phyloP scores from a whole-genome alignment of 2,329 filamentous ascomycete genomes.

The Grosmannia serpens region DNA sequence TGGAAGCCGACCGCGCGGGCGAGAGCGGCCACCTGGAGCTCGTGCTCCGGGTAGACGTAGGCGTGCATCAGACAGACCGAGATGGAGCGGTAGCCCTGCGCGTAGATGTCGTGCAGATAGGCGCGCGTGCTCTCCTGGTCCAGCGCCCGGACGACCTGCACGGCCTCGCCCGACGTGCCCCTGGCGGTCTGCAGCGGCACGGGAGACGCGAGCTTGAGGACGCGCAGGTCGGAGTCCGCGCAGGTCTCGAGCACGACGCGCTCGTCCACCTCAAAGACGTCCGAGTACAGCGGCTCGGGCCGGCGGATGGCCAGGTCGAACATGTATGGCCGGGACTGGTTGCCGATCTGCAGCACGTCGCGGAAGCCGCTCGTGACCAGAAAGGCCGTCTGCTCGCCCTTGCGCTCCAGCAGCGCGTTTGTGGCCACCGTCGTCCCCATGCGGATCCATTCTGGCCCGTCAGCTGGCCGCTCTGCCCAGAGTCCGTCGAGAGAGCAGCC shows the following conservation, averaged over 20 bases:
- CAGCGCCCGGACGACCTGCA: constrained; percentile 31
- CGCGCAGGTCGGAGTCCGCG: constrained; percentile 39
- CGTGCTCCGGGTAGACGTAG: constrained; percentile 63
- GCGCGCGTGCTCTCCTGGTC: constrained; percentile 42
- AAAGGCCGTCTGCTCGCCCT: constrained; percentile 78
- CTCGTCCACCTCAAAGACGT: constrained; percentile 77
- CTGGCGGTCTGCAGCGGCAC: constrained; percentile 17
- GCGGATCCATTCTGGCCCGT: constrained; percentile 58
- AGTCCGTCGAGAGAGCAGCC: no score
- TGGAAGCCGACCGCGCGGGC: constrained; percentile 20
- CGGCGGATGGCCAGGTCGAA: constrained; percentile 85
- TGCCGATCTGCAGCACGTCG: constrained; percentile 79
- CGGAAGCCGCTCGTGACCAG: constrained; percentile 80
- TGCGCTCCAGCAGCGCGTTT: constrained; percentile 78
- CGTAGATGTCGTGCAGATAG: constrained; percentile 55
- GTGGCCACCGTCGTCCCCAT: constrained; percentile 95
- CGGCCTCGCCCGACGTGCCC: constrained; percentile 61
- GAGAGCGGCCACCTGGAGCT: constrained; percentile 62
- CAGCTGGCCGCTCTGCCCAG: neutral
- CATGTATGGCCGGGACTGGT: constrained; percentile 78
- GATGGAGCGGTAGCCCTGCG: constrained; percentile 46
- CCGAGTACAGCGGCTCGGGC: constrained; percentile 74
- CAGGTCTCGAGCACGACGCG: constrained; percentile 79
- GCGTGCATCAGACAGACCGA: constrained; percentile 25
- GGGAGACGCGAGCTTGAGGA: constrained; percentile 37